Evolutionary conservation across 73 alveolate species (phyloP), one percentile per base, ranked within the genome.

Genomic region (Effrenium voratum): DNA sequence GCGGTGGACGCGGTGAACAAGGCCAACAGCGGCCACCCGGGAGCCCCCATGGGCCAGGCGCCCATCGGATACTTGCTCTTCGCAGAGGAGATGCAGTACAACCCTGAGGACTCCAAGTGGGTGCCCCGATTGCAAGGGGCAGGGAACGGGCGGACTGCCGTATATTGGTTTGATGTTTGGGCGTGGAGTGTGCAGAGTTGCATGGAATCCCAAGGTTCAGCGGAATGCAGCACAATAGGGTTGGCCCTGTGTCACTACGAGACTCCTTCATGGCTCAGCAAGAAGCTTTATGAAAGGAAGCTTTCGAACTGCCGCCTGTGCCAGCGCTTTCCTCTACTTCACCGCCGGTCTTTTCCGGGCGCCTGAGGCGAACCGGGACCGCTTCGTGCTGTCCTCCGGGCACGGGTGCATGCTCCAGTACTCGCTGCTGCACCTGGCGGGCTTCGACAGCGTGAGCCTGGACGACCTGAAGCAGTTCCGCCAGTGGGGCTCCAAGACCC

Each of bases 11-110:
- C 85, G 28, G 85, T 75, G 85, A 75, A 75, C 85, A 75, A 75
- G 85, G 85, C 85, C 85, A 75, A 75, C 85, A 28, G 47, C n/a
- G 85, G 85, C 57, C 91, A 43, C 91, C 63, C 91, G 13, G 91
- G 91, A 0, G 91, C 91, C 4, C 91, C 91, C 63, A 79, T 79
- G 91, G 91, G 91, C 38, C 68, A 46, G 41, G 91, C 91, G 15
- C 91, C 91, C 70, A 79, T 79, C 30, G 91, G 70, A 19, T 75
- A 75, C 85, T 52, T 75, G 52, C 85, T 75, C 52, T 40, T 75
- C 57, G 52, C 85, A 1, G 85, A 75, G 30, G 85, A 75, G 85
- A 75, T 75, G 85, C 34, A n/a, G 1, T 75, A 75, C 85, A 75
- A 75, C 52, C 57, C 85, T 52, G 40, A 75, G 85, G 85, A 75